These are phyloP conservation scores for Metrosideros polymorpha DNA, from an alignment of 441 rosid genomes.

Conservation along the genomic window DNA sequence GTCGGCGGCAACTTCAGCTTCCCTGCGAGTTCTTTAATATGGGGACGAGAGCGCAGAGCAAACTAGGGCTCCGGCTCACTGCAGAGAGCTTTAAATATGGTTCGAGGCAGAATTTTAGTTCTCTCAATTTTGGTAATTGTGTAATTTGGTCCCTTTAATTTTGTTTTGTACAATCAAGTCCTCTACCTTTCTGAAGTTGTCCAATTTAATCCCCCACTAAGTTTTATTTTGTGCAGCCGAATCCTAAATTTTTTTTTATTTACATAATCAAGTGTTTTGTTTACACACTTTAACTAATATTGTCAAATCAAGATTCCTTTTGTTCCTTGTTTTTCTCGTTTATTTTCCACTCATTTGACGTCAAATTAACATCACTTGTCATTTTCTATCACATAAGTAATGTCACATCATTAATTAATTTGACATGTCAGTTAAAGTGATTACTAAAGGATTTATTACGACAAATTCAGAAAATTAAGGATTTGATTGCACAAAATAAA, in stretches of 20 bases:
- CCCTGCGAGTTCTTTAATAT: not conserved
- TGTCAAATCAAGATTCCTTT: not conserved
- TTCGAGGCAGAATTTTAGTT: not conserved
- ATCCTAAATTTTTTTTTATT: not conserved
- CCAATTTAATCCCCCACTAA: not conserved
- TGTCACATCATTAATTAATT: not conserved
- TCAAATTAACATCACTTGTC: not conserved
- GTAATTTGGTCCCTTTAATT: not conserved
- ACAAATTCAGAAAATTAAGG: not conserved
- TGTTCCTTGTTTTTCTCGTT: not conserved
- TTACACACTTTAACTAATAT: not conserved
- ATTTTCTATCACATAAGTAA: not conserved
- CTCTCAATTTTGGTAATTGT: not conserved
- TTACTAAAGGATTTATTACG: not conserved
- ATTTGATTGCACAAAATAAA: not conserved
- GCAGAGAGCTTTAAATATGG: not conserved
- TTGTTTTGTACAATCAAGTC: not conserved
- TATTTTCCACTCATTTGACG: not conserved
- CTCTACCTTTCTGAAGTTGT: not conserved
- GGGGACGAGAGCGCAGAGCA: not conserved
- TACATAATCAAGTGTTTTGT: not conserved
- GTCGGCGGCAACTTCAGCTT: not conserved
- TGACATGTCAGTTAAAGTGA: fast-evolving
- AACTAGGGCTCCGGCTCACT: not conserved
- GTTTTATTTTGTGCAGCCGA: not conserved